phyloP scores from a whole-genome alignment of 805 yeast genomes.

The Metschnikowia baotianmanensis region DNA sequence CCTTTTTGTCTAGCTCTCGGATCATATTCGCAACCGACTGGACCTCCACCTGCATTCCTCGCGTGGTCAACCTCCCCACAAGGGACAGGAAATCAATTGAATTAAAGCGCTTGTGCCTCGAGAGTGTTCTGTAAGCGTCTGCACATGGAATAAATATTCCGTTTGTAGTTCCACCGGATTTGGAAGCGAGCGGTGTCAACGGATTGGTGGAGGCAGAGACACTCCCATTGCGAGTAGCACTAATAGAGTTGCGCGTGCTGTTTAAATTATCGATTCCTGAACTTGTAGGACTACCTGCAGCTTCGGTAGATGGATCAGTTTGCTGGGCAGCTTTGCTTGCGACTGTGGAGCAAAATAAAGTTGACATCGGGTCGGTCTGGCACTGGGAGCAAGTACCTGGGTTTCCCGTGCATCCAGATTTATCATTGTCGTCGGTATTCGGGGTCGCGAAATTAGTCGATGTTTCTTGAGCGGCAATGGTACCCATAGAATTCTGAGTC shows the following conservation, averaged over 20 bases:
- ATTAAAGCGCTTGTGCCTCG: conserved; percentile 75
- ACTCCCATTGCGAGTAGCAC: neutral
- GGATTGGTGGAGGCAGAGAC: conserved; percentile 13
- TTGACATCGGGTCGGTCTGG: conserved; percentile 82
- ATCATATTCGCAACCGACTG: conserved; percentile 82
- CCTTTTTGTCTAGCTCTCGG: conserved; percentile 73
- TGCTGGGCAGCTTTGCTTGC: conserved; percentile 49
- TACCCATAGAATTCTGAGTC: conserved; percentile 38
- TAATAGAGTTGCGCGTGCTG: conserved; percentile 2
- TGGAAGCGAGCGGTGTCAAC: conserved; percentile 19
- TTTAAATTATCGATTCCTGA: conserved; percentile 6
- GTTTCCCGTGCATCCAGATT: conserved; percentile 69
- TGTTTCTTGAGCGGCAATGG: conserved; percentile 25
- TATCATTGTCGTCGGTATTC: conserved; percentile 17
- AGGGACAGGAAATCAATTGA: conserved; percentile 70
- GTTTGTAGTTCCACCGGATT: conserved; percentile 19
- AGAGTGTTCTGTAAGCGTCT: conserved; percentile 84
- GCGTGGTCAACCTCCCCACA: conserved; percentile 71
- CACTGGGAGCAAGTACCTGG: conserved; percentile 88
- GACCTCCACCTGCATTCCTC: conserved; percentile 91
- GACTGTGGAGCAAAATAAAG: conserved; percentile 82
- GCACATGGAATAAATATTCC: conserved; percentile 79
- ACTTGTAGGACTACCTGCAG: conserved; percentile 2
- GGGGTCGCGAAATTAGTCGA: neutral
- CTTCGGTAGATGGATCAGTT: conserved; percentile 4